A percentile compares a stretch with the other conserved stretches of the same genome.
Evolutionary conservation across 306 rosid genomes (phyloP).

Genomic region (Prunus mira): DNA sequence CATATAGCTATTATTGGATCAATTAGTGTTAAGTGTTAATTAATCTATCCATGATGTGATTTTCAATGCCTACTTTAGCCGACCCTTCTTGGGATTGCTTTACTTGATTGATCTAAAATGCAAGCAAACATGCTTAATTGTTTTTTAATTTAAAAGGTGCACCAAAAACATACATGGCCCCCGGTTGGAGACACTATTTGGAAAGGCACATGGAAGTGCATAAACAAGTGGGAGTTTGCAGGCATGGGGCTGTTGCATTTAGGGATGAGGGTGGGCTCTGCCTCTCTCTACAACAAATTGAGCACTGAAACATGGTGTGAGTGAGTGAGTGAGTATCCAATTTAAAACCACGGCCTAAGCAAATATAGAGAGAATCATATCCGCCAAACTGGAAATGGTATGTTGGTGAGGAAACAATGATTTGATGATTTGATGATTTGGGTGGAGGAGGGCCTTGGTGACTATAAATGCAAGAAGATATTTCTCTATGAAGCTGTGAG

Average conservation of each 20-base stretch:
- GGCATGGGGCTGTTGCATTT: not conserved
- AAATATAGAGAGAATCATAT: not conserved
- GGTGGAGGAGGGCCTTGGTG: not conserved
- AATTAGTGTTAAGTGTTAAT: not conserved
- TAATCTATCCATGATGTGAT: conserved; percentile 14
- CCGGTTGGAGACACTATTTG: not conserved
- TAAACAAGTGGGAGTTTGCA: not conserved
- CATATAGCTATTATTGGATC: not conserved
- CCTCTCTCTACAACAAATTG: not conserved
- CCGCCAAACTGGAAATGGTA: no score
- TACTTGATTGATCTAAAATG: not conserved
- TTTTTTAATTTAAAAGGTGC: no score
- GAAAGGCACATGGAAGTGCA: not conserved
- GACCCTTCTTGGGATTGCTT: not conserved
- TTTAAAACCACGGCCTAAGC: not conserved
- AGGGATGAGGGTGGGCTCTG: not conserved
- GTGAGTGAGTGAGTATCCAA: not conserved
- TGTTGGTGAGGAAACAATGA: not conserved
- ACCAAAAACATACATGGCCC: not conserved
- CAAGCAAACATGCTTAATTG: no score
- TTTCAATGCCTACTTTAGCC: not conserved
- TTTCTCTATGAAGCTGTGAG: not conserved
- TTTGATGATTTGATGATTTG: not conserved
- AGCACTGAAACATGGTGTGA: not conserved
- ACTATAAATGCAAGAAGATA: not conserved